Evolutionary conservation across 2,329 filamentous ascomycete species (phyloP).

Genomic region (Blumeria hordei): DNA sequence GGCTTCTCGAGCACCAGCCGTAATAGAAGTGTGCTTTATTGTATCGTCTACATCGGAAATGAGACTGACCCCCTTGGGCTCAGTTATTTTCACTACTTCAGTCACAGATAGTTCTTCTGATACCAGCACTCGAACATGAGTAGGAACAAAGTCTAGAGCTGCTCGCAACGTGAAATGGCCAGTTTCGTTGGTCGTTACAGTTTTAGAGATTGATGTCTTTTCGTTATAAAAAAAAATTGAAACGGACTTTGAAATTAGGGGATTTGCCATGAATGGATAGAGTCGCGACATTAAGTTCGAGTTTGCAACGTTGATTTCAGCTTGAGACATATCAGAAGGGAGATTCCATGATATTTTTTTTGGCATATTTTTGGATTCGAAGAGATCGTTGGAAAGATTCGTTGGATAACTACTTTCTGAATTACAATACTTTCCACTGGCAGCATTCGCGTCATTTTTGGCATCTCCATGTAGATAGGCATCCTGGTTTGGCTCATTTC

Average conservation of each 20-base stretch:
- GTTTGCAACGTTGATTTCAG: constrained; percentile 60
- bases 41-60: constrained; percentile 98
- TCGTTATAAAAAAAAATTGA: constrained; percentile 94
- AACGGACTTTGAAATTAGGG: constrained; percentile 51
- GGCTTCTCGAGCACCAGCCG: constrained; percentile 69
- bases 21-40: constrained; percentile 84
- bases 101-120: constrained; percentile 65
- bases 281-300: constrained; percentile 69
- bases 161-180: constrained; percentile 71
- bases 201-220: constrained; percentile 55
- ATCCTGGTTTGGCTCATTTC: background rate
- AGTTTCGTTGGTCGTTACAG: constrained; percentile 62
- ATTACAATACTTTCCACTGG: background rate
- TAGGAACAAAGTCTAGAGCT: constrained; percentile 71
- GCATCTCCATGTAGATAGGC: background rate
- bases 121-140: constrained; percentile 66
- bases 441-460: background rate
- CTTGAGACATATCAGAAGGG: constrained; percentile 38
- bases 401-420: constrained; percentile 6
- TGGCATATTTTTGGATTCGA: constrained; percentile 17
- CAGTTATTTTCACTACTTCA: constrained; percentile 53
- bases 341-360: constrained; percentile 20
- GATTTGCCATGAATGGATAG: constrained; percentile 71
- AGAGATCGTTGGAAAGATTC: constrained; percentile 9
- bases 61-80: constrained; percentile 59